A percentile compares a stretch with the other conserved stretches of the same genome.
Conservation (phyloP, 202 grass and related monocot species). For the Tripidium arundinaceum region DNA sequence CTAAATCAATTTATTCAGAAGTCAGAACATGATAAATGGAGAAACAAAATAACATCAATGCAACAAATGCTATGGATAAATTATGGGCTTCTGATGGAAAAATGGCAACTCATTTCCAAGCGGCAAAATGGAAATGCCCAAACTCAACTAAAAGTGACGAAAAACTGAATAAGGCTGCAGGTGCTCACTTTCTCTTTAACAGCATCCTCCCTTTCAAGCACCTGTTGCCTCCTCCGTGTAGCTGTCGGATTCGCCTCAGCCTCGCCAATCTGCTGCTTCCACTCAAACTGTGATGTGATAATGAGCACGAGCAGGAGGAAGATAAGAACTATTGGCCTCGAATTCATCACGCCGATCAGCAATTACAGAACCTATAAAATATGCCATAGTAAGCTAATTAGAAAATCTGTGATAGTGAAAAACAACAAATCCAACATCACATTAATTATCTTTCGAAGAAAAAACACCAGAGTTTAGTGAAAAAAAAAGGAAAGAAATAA, state of each 20-base stretch:
- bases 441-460: not conserved
- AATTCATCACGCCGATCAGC: slow-evolving; percentile 49
- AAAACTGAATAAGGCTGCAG: not conserved
- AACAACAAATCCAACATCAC: not conserved
- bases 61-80: not conserved
- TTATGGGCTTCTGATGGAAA: not conserved
- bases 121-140: not conserved
- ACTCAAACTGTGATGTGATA: slow-evolving; percentile 77
- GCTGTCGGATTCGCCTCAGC: slow-evolving; percentile 42
- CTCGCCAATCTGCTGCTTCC: slow-evolving; percentile 77
- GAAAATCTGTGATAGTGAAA: not conserved
- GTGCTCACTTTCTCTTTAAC: slow-evolving; percentile 75
- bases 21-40: not conserved
- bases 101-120: not conserved
- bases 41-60: not conserved
- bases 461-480: not conserved
- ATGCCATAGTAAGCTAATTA: not conserved
- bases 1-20: not conserved
- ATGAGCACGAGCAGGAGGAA: slow-evolving; percentile 77
- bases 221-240: slow-evolving; percentile 48
- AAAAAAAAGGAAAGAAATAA: not conserved
- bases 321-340: slow-evolving; percentile 56
- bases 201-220: slow-evolving; percentile 49
- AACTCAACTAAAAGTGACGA: slow-evolving; percentile 8
- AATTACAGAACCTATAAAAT: slow-evolving; percentile 36